phyloP scores from a whole-genome alignment of 2,329 filamentous ascomycete genomes.

The Trichoderma pleuroti region DNA sequence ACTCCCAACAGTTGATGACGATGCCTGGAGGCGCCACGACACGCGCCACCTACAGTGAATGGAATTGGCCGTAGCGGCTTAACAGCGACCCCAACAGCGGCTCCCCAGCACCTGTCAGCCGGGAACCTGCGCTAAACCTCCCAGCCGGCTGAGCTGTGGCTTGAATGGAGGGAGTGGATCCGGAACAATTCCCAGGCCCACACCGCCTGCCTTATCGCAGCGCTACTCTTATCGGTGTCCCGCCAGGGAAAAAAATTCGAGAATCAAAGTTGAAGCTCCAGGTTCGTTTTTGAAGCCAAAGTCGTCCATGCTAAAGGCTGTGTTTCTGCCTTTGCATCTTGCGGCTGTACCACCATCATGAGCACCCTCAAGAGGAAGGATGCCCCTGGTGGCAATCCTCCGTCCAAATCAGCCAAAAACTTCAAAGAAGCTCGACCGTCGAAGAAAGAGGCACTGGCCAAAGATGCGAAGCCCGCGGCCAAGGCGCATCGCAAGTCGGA shows the following conservation, averaged over 20 bases:
- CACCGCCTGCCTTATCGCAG: slow-evolving; percentile 20
- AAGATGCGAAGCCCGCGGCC: slow-evolving; percentile 29
- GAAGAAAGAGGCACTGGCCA: slow-evolving; percentile 39
- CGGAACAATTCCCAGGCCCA: slow-evolving; percentile 21
- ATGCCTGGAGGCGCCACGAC: slow-evolving; percentile 15
- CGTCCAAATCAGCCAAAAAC: slow-evolving; percentile 47
- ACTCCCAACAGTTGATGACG: slow-evolving; percentile 15
- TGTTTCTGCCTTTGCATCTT: slow-evolving; percentile 15
- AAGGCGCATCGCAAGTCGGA: slow-evolving; percentile 34
- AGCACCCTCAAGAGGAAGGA: slow-evolving; percentile 57
- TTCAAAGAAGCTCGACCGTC: slow-evolving; percentile 45
- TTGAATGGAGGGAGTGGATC: slow-evolving; percentile 14
- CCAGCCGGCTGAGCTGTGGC: background rate
- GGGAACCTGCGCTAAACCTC: slow-evolving; percentile 4
- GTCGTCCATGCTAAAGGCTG: slow-evolving; percentile 12
- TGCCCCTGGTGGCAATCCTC: slow-evolving; percentile 49
- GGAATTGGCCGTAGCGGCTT: background rate
- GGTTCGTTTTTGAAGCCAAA: slow-evolving; percentile 4
- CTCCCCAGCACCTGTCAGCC: background rate
- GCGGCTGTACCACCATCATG: slow-evolving; percentile 41
- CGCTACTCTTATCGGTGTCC: slow-evolving; percentile 28
- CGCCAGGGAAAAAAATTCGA: slow-evolving; percentile 31
- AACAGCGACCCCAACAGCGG: background rate
- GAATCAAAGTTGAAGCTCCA: slow-evolving; percentile 9
- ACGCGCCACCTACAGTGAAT: background rate